Base-by-base conservation (phyloP, 208 protist species). In the Leishmania arabica region DNA sequence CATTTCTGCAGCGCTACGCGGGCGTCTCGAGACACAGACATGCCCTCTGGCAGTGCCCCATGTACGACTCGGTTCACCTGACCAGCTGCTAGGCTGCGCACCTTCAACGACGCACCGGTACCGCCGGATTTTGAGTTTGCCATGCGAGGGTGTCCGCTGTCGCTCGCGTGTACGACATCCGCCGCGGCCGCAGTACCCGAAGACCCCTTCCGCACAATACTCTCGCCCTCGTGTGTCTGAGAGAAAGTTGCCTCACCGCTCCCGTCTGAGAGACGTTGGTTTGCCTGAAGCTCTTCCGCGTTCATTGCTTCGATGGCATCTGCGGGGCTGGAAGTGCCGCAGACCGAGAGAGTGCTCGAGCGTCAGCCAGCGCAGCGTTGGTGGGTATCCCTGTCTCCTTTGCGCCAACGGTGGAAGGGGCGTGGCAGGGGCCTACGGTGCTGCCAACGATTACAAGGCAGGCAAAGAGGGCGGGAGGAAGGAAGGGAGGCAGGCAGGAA, bases 1-100 rank as follows among this genome's bases (percentile, higher is more conserved):
- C 84, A 89, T 84, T 97, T 97, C 73, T 97, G 91, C 31, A 96
- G 77, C 1, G 94, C 94, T 27, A 95, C 81, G 34, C 89, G 88
- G 2, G 94, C 92, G 15, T 95, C 91, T 2, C 86, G 85, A 1
- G 94, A 89, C 3, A 96, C 53, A 77, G 90, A 88, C 84, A 95
- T 93, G 0, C 90, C 91, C 40, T 88, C 86, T 3, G 90, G 91
- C n/a, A 95, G 77, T 1, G 86, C 92, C 2, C 74, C 83, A n/a
- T 79, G 78, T 0, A 95, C 89, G 6, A 94, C 72, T 21, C 91
- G 91, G 56, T 92, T 87, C 11, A 97, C 92, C 62, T 96, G 92
- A 5, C 91, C 92, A n/a, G 87, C 87, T 13, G 94, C 92, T n/a
- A 97, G 83, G 47, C 86, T 84, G 24, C 88, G 83, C 31, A 69